Evolutionary conservation across 2,329 filamentous ascomycete species (phyloP), one percentile per base, ranked within the genome.

Genomic region (Cladophialophora bantiana): DNA sequence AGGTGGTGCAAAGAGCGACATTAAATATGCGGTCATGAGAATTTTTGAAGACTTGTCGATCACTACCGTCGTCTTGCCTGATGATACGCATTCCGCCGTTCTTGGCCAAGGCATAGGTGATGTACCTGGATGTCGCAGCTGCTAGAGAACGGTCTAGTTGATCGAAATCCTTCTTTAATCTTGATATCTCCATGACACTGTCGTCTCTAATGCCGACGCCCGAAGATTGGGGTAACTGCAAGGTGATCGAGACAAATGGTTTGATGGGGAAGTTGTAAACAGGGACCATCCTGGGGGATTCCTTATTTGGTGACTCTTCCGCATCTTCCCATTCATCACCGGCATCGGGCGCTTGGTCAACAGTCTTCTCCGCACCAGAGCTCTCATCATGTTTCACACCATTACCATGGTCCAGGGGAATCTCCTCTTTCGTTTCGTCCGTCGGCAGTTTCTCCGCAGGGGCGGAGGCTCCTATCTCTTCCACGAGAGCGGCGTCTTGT

Each of bases 261-360:
- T 91, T 92, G 90, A 99, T 93, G 15, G 95, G 95, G 78, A 99
- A 97, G 78, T 96, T 96, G 82, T 92, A 95, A 55, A 98, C 94
- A 76, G 87, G 89, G 71, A 97, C 88, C 32, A 88, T 84, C 54
- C 84, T 81, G 20, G 36, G 3, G 88, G 85, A 66, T 89, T 88
- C 72, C 93, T 90, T 38, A 87, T 85, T 62, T 32, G 68, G 55
- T 75, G 87, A 84, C 75, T 88, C 85, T 67, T 90, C 90, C 69
- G 90, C 88, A 63, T 90, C 96, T 82, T 97, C 93, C 93, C 93
- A 96, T 79, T 89, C 94, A 71, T 96, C 93, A n/a, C 88, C 91
- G 55, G 93, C 68, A n/a, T 75, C 69, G 20, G 54, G 36, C n/a
- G 38, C 50, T 10, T 64, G 45, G 12, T 62, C 60, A n/a, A 45